A percentile compares a stretch with the other conserved stretches of the same genome.
Evolutionary conservation across 2,329 filamentous ascomycete genomes (phyloP).

Genomic region (Phyllosticta citribraziliensis): DNA sequence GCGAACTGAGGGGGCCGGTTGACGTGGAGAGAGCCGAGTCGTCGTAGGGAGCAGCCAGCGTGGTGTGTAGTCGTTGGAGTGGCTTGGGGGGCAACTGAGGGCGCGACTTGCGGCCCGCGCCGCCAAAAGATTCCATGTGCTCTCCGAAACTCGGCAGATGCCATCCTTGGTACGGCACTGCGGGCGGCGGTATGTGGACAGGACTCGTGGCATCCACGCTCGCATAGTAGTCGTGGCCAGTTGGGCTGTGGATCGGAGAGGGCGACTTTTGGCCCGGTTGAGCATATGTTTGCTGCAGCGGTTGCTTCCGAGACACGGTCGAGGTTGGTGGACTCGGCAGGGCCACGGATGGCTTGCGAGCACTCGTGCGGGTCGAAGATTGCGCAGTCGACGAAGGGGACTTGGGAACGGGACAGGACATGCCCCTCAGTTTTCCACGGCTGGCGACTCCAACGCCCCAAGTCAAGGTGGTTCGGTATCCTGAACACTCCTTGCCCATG

Average conservation of each 20-base stretch:
- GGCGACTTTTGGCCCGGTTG: slow-evolving; percentile 6
- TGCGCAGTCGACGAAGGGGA: slow-evolving; percentile 19
- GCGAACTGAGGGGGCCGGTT: slow-evolving; percentile 36
- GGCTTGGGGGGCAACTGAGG: slow-evolving; percentile 29
- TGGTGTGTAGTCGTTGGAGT: slow-evolving; percentile 34
- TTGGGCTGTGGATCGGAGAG: slow-evolving; percentile 10
- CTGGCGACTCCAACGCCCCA: slow-evolving; percentile 96
- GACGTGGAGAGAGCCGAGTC: slow-evolving; percentile 34
- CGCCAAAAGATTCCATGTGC: slow-evolving; percentile 27
- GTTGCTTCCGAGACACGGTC: not conserved
- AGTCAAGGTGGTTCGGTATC: slow-evolving; percentile 92
- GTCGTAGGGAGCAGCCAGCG: slow-evolving; percentile 31
- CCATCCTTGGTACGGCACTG: slow-evolving; percentile 25
- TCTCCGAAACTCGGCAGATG: slow-evolving; percentile 29
- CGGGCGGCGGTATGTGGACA: slow-evolving; percentile 30
- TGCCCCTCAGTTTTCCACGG: slow-evolving; percentile 82
- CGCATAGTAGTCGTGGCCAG: slow-evolving; percentile 26
- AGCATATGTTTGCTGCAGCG: not conserved
- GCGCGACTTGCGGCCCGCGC: slow-evolving; percentile 28
- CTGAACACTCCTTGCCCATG: slow-evolving; percentile 82
- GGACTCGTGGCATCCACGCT: slow-evolving; percentile 28
- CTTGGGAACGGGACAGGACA: slow-evolving; percentile 60
- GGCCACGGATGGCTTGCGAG: not conserved
- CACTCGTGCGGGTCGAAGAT: not conserved
- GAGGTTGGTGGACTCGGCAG: not conserved